Percentiles rank a stretch among this genome's conserved stretches.
Conservation (phyloP, 106 monocot species). For the Dioscorea zingiberensis region DNA sequence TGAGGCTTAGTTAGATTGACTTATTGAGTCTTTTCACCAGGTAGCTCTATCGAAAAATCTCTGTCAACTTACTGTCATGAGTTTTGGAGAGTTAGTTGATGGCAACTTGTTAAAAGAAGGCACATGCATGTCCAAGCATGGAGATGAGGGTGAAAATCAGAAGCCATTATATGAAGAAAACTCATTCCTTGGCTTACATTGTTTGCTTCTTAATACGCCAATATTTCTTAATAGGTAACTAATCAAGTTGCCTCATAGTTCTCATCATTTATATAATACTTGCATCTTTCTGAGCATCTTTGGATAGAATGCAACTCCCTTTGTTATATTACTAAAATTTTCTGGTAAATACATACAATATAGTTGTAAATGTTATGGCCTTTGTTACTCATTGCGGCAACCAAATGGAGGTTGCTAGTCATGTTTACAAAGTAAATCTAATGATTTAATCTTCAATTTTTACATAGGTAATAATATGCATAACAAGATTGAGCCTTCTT, state of each 20-base stretch:
- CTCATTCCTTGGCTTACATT: slow-evolving; percentile 63
- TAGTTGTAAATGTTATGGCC: too few relatives aligned
- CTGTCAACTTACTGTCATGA: slow-evolving; percentile 54
- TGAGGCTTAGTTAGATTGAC: not conserved
- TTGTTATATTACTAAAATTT: too few relatives aligned
- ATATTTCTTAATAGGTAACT: slow-evolving; percentile 70
- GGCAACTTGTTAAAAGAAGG: slow-evolving; percentile 6
- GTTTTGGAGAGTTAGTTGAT: slow-evolving; percentile 49
- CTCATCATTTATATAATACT: too few relatives aligned
- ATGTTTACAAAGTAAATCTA: too few relatives aligned
- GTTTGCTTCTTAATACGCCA: slow-evolving; percentile 72
- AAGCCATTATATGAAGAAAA: slow-evolving; percentile 9
- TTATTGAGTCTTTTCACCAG: slow-evolving; percentile 28
- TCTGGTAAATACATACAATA: too few relatives aligned
- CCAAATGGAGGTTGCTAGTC: too few relatives aligned
- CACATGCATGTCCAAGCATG: slow-evolving; percentile 7
- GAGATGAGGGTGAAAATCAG: slow-evolving; percentile 8
- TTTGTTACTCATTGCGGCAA: too few relatives aligned
- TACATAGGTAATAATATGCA: too few relatives aligned
- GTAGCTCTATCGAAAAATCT: slow-evolving; percentile 80
- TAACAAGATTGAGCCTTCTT: too few relatives aligned
- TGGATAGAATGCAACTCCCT: too few relatives aligned
- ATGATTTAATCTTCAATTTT: too few relatives aligned
- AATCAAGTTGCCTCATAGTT: not conserved
- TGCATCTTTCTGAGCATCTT: too few relatives aligned